These are phyloP conservation scores for Porodaedalea pini DNA, from an alignment of 1,284 basidiomycete species.

Conservation along the genomic window DNA sequence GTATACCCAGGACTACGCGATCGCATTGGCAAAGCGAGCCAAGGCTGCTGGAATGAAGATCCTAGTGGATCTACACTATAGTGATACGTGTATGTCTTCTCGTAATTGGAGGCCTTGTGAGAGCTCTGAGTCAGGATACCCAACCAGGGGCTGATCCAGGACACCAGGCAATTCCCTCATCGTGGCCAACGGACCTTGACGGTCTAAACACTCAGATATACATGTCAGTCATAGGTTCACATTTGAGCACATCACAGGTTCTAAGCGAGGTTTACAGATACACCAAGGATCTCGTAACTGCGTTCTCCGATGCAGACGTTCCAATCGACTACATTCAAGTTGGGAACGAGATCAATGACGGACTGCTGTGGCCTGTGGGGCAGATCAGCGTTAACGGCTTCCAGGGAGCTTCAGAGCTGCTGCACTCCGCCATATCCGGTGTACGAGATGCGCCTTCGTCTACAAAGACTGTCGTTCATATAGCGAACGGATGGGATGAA, in stretches of 20 bases:
- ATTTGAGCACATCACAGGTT: neutral
- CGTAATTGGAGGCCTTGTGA: too few relatives aligned
- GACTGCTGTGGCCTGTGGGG: conserved; percentile 60
- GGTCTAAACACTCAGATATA: conserved; percentile 54
- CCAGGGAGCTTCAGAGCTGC: conserved; percentile 52
- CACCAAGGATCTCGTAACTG: conserved; percentile 46
- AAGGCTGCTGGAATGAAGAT: conserved; percentile 56
- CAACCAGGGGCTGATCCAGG: conserved; percentile 58
- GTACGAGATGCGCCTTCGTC: conserved; percentile 40
- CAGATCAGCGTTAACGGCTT: conserved; percentile 52
- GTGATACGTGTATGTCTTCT: conserved; percentile 50
- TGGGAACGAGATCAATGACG: conserved; percentile 28
- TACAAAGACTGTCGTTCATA: conserved; percentile 54
- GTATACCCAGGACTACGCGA: conserved; percentile 52
- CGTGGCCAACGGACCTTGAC: conserved; percentile 50
- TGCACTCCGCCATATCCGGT: conserved; percentile 52
- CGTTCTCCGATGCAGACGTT: conserved; percentile 51
- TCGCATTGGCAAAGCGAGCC: conserved; percentile 54
- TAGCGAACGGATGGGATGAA: conserved; percentile 62
- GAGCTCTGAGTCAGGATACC: too few relatives aligned
- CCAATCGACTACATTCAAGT: conserved; percentile 51
- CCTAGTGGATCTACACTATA: conserved; percentile 58
- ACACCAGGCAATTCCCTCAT: conserved; percentile 54
- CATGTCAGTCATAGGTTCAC: conserved; percentile 34
- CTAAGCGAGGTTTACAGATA: conserved; percentile 37